phyloP scores from a whole-genome alignment of 2,329 filamentous ascomycete genomes.

The Aureobasidium subglaciale region DNA sequence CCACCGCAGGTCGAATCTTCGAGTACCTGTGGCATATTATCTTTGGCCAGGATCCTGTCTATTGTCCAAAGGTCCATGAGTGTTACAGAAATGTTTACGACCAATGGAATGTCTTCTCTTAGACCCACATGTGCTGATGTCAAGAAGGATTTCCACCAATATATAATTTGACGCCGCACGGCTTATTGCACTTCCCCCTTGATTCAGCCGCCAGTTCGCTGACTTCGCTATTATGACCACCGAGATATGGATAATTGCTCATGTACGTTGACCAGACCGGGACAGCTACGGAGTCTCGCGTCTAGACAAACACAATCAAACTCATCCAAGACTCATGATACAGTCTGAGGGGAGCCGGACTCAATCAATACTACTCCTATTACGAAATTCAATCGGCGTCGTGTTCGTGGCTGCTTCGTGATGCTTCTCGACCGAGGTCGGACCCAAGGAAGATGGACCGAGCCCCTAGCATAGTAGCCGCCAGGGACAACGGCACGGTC shows the following conservation, averaged over 20 bases:
- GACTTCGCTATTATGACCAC: too few species aligned
- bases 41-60: slow-evolving; percentile 8
- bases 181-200: background rate
- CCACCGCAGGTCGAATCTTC: slow-evolving; percentile 9
- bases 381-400: too few species aligned
- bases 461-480: background rate
- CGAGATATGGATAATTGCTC: background rate
- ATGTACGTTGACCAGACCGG: too few species aligned
- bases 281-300: too few species aligned
- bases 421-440: too few species aligned
- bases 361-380: too few species aligned
- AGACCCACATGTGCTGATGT: background rate
- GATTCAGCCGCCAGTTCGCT: background rate
- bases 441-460: background rate
- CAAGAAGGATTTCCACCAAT: background rate
- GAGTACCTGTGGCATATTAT: slow-evolving; percentile 18
- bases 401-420: too few species aligned
- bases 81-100: slow-evolving; percentile 10
- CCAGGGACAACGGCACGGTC: background rate
- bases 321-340: too few species aligned
- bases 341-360: slow-evolving; percentile 4
- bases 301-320: background rate
- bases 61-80: background rate
- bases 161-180: background rate
- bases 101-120: background rate